Percentiles rank a stretch among this genome's conserved stretches.
Evolutionary conservation across 306 rosid genomes (phyloP).

Genomic region (Cotoneaster glaucophyllus): DNA sequence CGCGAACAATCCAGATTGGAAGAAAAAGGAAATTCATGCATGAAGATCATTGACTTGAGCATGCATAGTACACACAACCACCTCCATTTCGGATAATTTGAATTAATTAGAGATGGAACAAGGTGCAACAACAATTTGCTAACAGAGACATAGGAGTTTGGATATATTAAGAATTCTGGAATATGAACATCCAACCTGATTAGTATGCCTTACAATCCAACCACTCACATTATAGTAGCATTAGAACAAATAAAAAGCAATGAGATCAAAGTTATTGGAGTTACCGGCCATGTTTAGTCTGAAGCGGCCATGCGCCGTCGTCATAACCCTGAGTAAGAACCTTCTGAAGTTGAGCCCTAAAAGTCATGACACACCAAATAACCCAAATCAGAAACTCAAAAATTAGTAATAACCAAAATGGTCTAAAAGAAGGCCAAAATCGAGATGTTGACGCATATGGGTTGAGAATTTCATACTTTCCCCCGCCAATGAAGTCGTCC

Average conservation of each 20-base stretch:
- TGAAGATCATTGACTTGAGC: not conserved
- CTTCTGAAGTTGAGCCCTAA: conserved; percentile 62
- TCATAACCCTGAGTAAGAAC: conserved; percentile 78
- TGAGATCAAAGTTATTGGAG: not conserved
- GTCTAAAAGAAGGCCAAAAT: not conserved
- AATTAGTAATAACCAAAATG: not conserved
- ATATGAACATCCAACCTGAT: not conserved
- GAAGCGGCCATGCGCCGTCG: conserved; percentile 73
- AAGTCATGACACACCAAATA: conserved; percentile 6
- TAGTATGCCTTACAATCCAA: not conserved
- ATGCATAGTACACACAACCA: not conserved
- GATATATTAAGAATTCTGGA: not conserved
- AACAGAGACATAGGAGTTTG: not conserved
- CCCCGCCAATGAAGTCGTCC: conserved; percentile 81
- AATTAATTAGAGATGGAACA: not conserved
- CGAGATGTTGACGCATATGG: not conserved
- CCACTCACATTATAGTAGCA: not conserved
- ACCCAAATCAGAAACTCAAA: conserved; percentile 4
- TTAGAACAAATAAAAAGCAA: not conserved
- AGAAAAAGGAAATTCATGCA: not conserved
- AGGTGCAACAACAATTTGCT: not conserved
- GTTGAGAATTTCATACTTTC: conserved; percentile 37
- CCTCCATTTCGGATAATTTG: not conserved
- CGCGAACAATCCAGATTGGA: not conserved
- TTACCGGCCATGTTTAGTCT: conserved; percentile 78